Conservation (phyloP, 1,284 basidiomycete species). For the Pisolithus thermaeus region DNA sequence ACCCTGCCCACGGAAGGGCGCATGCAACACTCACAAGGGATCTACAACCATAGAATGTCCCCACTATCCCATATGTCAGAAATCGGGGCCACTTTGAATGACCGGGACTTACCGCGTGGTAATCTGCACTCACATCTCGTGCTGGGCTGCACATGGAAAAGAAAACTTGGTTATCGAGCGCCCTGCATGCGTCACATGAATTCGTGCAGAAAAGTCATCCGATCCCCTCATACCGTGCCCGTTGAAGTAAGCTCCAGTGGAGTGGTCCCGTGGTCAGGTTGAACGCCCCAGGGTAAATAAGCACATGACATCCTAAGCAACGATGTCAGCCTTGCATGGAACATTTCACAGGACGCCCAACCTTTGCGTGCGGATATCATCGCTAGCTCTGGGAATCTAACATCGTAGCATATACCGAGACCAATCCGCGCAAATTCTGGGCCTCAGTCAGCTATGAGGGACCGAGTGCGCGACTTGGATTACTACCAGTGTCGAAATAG, state of each 20-base stretch:
- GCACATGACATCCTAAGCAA: constrained; percentile 71
- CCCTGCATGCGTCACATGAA: constrained; percentile 43
- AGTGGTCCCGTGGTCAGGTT: constrained; percentile 91
- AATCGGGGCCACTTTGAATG: background rate
- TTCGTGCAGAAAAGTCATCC: background rate
- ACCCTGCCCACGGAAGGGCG: background rate
- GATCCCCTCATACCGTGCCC: constrained; percentile 57
- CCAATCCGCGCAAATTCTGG: constrained; percentile 86
- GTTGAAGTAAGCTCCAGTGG: constrained; percentile 93
- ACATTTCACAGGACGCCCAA: constrained; percentile 21
- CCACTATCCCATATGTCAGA: constrained; percentile 50
- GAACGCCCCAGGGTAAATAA: constrained; percentile 91
- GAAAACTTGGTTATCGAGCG: constrained; percentile 95
- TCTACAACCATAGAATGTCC: constrained; percentile 88
- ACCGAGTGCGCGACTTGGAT: background rate
- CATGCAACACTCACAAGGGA: constrained; percentile 60
- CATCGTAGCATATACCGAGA: constrained; percentile 87
- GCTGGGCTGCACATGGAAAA: constrained; percentile 96
- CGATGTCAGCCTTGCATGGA: background rate
- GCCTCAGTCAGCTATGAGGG: background rate
- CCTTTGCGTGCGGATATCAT: constrained; percentile 88
- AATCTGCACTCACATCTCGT: constrained; percentile 72
- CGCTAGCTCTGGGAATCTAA: constrained; percentile 93
- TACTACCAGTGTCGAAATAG: constrained; percentile 81
- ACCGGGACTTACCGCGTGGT: constrained; percentile 70